Conservation (phyloP, 2,329 filamentous ascomycete species). For the Xylogone sp. region DNA sequence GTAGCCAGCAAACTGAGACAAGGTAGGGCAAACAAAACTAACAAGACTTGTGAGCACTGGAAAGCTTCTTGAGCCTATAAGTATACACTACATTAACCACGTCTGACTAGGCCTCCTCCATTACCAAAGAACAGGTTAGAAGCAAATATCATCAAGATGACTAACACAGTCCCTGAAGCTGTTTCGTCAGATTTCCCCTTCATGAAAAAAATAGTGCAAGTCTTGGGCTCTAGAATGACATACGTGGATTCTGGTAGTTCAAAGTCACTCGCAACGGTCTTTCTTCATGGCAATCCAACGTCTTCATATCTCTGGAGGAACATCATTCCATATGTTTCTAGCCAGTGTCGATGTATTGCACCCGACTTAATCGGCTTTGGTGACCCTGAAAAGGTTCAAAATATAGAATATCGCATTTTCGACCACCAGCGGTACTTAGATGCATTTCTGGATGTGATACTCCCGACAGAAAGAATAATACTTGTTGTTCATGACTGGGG, state of each 20-base stretch:
- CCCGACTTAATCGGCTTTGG: background rate
- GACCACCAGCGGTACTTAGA: background rate
- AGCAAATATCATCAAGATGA: no score
- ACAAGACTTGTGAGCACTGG: no score
- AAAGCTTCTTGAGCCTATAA: no score
- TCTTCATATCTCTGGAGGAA: constrained; percentile 2
- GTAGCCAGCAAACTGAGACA: no score
- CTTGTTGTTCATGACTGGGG: background rate
- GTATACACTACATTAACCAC: no score
- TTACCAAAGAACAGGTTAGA: no score
- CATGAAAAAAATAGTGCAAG: background rate
- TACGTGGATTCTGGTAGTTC: background rate
- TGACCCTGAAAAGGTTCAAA: background rate
- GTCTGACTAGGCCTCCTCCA: no score
- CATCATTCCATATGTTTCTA: constrained; percentile 1
- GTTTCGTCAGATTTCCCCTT: background rate
- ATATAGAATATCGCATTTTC: background rate
- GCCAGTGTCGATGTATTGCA: background rate
- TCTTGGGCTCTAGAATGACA: background rate
- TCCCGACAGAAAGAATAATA: background rate
- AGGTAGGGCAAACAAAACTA: no score
- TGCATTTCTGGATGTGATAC: background rate
- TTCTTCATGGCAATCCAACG: background rate
- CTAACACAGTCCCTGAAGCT: no score
- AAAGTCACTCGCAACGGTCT: background rate